Conservation (phyloP, 129 eudicot species). For the Flaveria sonorensis region DNA sequence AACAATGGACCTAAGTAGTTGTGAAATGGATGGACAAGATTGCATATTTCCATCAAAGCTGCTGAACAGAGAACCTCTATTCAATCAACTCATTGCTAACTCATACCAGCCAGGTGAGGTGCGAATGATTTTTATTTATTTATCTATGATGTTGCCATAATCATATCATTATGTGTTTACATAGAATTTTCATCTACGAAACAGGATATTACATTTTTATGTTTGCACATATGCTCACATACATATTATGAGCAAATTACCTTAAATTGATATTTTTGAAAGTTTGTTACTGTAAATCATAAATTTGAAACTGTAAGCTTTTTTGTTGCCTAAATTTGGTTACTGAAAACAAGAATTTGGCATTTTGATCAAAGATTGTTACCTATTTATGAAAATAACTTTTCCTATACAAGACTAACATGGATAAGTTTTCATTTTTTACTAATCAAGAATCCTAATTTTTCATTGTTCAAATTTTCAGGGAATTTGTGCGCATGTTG, state of each 20-base stretch:
- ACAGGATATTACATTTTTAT: not conserved
- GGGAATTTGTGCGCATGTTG: conserved; percentile 97
- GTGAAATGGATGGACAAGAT: conserved; percentile 35
- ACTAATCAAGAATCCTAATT: not conserved
- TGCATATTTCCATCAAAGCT: conserved; percentile 58
- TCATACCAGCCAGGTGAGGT: conserved; percentile 99
- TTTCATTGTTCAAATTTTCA: conserved; percentile 28
- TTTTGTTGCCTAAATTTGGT: too few relatives aligned
- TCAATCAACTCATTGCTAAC: conserved; percentile 85
- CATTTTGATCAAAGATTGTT: too few relatives aligned
- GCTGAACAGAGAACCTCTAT: conserved; percentile 76
- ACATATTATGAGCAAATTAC: too few relatives aligned
- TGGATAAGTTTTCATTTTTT: not conserved
- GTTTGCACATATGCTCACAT: too few relatives aligned
- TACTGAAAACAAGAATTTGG: too few relatives aligned
- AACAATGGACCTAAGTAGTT: conserved; percentile 21
- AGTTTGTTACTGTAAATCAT: too few relatives aligned
- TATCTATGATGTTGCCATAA: not conserved
- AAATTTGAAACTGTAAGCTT: too few relatives aligned
- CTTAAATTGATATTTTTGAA: too few relatives aligned
- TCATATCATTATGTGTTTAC: not conserved
- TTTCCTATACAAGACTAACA: too few relatives aligned
- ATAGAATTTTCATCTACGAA: not conserved
- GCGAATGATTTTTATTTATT: conserved; percentile 35
- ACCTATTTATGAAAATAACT: too few relatives aligned